A percentile compares a stretch with the other conserved stretches of the same genome.
Evolutionary conservation across 495 filamentous ascomycete species (phyloP).

Genomic region (Mytilinidion resinicola): DNA sequence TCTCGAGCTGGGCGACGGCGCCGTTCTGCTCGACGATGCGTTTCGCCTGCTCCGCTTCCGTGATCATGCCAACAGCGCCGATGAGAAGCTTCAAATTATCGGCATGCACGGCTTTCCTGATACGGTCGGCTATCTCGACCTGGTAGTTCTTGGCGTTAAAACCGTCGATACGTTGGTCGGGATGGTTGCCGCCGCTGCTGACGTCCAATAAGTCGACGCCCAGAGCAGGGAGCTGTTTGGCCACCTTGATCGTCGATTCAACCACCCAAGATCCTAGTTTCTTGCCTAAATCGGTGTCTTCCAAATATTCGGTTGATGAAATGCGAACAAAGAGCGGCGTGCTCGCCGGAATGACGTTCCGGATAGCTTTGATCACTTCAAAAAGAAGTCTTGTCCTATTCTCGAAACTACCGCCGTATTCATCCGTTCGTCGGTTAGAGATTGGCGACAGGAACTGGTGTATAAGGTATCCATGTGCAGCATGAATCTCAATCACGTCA

Average conservation of each 20-base stretch:
- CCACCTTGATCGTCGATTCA: constrained; percentile 51
- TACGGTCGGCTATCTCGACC: constrained; percentile 48
- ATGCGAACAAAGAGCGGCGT: constrained; percentile 38
- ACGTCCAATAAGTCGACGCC: constrained; percentile 63
- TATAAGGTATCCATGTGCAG: constrained; percentile 44
- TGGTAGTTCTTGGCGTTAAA: constrained; percentile 55
- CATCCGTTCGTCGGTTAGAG: constrained; percentile 39
- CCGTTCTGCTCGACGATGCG: constrained; percentile 20
- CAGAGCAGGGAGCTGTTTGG: constrained; percentile 44
- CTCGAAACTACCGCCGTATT: constrained; percentile 42
- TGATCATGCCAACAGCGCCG: constrained; percentile 57
- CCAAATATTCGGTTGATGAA: constrained; percentile 40
- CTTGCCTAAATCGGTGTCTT: constrained; percentile 39
- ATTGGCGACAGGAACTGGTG: constrained; percentile 35
- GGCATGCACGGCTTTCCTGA: constrained; percentile 50
- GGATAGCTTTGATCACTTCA: constrained; percentile 31
- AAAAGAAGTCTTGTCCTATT: constrained; percentile 37
- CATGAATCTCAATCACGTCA: constrained; percentile 53
- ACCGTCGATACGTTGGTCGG: constrained; percentile 50
- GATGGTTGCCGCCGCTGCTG: constrained; percentile 54
- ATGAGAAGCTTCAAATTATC: constrained; percentile 48
- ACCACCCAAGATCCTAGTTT: constrained; percentile 48
- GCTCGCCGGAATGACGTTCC: constrained; percentile 21
- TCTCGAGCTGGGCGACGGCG: background rate
- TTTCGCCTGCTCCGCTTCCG: constrained; percentile 50